Evolutionary conservation across 805 yeast genomes (phyloP).

Genomic region (Nakazawaea populi): DNA sequence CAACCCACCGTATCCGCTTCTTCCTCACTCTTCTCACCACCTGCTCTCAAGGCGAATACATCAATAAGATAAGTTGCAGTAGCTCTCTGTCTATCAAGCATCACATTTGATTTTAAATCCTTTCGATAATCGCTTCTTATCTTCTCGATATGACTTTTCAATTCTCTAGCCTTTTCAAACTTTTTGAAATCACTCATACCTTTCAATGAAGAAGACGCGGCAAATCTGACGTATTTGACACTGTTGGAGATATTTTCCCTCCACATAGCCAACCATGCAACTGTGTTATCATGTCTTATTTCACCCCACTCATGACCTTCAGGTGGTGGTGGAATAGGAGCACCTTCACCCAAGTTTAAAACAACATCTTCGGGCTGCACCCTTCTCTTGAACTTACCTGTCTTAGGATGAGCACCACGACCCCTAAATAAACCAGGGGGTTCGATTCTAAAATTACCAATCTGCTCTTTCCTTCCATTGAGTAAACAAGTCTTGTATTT

Average conservation of each 20-base stretch:
- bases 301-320: slow-evolving; percentile 90
- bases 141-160: slow-evolving; percentile 62
- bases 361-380: slow-evolving; percentile 88
- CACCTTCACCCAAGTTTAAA: slow-evolving; percentile 69
- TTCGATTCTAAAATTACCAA: slow-evolving; percentile 90
- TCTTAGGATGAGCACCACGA: slow-evolving; percentile 94
- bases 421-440: slow-evolving; percentile 97
- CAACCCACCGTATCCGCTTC: slow-evolving; percentile 99
- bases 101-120: slow-evolving; percentile 64
- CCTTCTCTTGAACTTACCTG: slow-evolving; percentile 84
- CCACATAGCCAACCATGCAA: slow-evolving; percentile 97
- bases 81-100: slow-evolving; percentile 88
- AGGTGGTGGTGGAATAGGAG: slow-evolving; percentile 76
- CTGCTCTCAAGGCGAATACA: slow-evolving; percentile 92
- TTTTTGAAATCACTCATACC: slow-evolving; percentile 89
- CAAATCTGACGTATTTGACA: slow-evolving; percentile 84
- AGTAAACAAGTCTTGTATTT: slow-evolving; percentile 73
- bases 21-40: slow-evolving; percentile 95
- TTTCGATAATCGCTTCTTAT: slow-evolving; percentile 72
- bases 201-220: slow-evolving; percentile 84
- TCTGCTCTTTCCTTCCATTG: slow-evolving; percentile 86
- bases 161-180: slow-evolving; percentile 88
- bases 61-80: slow-evolving; percentile 92
- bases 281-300: slow-evolving; percentile 80
- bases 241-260: slow-evolving; percentile 83